Conservation (phyloP, 306 rosid genomes). For the Sicyos edulis region DNA sequence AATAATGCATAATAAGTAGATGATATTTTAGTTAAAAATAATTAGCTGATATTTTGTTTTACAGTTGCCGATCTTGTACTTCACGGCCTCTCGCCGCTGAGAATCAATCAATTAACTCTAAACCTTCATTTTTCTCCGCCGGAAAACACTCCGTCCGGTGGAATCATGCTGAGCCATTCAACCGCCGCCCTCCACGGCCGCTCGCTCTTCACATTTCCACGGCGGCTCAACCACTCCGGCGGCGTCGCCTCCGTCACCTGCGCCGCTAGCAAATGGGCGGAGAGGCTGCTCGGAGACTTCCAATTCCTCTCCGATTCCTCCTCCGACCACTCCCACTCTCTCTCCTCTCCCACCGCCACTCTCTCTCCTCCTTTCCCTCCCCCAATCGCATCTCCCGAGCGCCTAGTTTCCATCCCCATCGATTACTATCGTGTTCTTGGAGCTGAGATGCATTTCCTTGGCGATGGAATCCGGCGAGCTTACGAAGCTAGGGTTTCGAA, state of each 20-base stretch:
- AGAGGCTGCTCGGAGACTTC: slow-evolving; percentile 82
- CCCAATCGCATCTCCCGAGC: slow-evolving; percentile 44
- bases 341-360: slow-evolving; percentile 35
- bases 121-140: background rate
- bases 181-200: slow-evolving; percentile 42
- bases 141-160: slow-evolving; percentile 11
- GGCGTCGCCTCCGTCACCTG: slow-evolving; percentile 25
- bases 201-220: slow-evolving; percentile 24
- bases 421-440: slow-evolving; percentile 74
- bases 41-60: too few relatives aligned
- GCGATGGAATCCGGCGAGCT: slow-evolving; percentile 77
- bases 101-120: slow-evolving; percentile 8
- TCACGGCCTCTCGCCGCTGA: background rate
- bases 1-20: too few relatives aligned
- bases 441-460: slow-evolving; percentile 79
- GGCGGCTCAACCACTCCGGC: slow-evolving; percentile 26
- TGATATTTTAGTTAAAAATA: too few relatives aligned
- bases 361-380: slow-evolving; percentile 42
- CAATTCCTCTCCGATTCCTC: slow-evolving; percentile 72
- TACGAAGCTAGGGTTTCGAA: slow-evolving; percentile 81
- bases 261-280: slow-evolving; percentile 93
- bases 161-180: slow-evolving; percentile 29
- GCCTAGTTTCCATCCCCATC: slow-evolving; percentile 61
- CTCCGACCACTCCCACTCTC: slow-evolving; percentile 29
- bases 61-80: background rate